These are phyloP conservation scores for Coprinellus aureogranulatus DNA, from an alignment of 768 basidiomycete genomes.

Conservation along the genomic window DNA sequence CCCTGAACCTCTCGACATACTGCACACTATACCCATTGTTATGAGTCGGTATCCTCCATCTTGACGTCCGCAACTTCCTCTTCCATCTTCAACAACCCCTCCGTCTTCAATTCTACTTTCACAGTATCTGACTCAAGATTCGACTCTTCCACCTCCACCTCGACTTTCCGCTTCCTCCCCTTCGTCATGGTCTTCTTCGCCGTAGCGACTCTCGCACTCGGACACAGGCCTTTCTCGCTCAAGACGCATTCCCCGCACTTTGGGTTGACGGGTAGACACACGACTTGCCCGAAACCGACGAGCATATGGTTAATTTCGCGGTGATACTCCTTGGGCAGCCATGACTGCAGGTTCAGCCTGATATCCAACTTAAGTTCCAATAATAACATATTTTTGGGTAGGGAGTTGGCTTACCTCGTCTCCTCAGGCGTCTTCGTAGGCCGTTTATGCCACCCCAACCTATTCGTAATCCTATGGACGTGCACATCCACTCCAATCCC, in stretches of 20 bases:
- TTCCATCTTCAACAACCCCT: neutral
- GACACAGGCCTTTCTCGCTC: slow-evolving; percentile 56
- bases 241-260: slow-evolving; percentile 65
- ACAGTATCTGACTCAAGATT: neutral
- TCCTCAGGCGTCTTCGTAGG: slow-evolving; percentile 85
- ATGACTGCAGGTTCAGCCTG: slow-evolving; percentile 77
- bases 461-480: slow-evolving; percentile 92
- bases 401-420: slow-evolving; percentile 55
- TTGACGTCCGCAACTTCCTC: neutral
- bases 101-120: neutral
- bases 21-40: neutral
- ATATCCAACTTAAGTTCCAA: neutral
- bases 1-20: too few relatives aligned
- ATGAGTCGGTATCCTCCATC: neutral
- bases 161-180: neutral
- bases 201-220: slow-evolving; percentile 45
- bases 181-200: neutral
- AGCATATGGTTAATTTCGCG: slow-evolving; percentile 76
- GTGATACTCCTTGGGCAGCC: slow-evolving; percentile 74
- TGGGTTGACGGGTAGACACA: slow-evolving; percentile 66
- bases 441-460: slow-evolving; percentile 87
- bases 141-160: neutral
- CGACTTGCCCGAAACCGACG: slow-evolving; percentile 78
- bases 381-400: neutral
- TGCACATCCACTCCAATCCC: slow-evolving; percentile 97